Base-by-base conservation (phyloP, 164 flowering plant species). In the Liriodendron chinense region DNA sequence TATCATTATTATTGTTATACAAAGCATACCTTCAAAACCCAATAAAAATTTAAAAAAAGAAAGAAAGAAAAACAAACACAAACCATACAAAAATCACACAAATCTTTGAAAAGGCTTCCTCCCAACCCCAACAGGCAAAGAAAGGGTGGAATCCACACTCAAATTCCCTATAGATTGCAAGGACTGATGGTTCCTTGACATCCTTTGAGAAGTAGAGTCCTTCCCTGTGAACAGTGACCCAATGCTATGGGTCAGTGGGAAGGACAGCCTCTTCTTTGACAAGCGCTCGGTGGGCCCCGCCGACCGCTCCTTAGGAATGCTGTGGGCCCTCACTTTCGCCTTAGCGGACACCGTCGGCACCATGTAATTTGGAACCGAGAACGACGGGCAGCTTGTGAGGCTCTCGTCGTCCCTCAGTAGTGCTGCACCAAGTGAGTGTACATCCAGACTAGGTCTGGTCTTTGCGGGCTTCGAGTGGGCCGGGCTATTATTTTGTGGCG, bases 381-480 rank as follows among this genome's bases (percentile, higher is more conserved):
- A 91, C 6, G 98, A 92, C 0, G 97, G 98, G 89, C 98, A 94
- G 83, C 98, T 96, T 7, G 83, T 90, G 70, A 96, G 87, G 89
- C 98, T 96, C 25, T 91, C 98, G 62, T 93, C 92, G 28, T 96
- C 99, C 74, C 83, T 93, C 28, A 85, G 1, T 56, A 90, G 76
- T 64, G 77, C 21, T 34, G 82, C 80, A 16, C 16, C 59, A 16
- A 81, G 82, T 25, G 89, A 77, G 28, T 87, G 87, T 7, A 78
- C 85, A 25, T 78, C 77, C 50, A 75, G 80, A 21, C 84, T 80
- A 9, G 77, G 77, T 78, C 87, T 87, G 53, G 89, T 75, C 73
- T 85, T 87, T 6, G 77, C 65, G 43, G 76, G 79, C 43, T 75
- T 85, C 8, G 79, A 57, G 48, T 81, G 64, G 1, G 80, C 76